A percentile compares a stretch with the other conserved stretches of the same genome.
Conservation (phyloP, 2,329 filamentous ascomycete species). For the Phyllosticta capitalensis region DNA sequence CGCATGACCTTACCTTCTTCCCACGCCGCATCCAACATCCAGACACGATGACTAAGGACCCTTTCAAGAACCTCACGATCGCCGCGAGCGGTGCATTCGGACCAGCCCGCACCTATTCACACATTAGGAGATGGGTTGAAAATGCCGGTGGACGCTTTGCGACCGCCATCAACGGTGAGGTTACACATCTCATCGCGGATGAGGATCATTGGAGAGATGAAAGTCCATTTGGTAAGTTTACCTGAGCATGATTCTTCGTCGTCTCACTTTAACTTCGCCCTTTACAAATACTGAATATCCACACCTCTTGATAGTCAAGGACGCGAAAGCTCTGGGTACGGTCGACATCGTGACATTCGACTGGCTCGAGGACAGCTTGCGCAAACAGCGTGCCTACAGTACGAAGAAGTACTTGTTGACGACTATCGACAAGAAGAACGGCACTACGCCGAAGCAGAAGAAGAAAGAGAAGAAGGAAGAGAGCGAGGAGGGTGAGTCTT, state of each 20-base stretch:
- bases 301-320: slow-evolving; percentile 5
- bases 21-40: background rate
- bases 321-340: slow-evolving; percentile 6
- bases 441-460: slow-evolving; percentile 22
- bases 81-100: slow-evolving; percentile 51
- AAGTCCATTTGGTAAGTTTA: slow-evolving; percentile 29
- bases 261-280: background rate
- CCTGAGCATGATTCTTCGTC: background rate
- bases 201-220: slow-evolving; percentile 49
- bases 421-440: slow-evolving; percentile 13
- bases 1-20: background rate
- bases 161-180: slow-evolving; percentile 39
- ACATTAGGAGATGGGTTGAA: slow-evolving; percentile 58
- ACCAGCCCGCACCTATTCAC: slow-evolving; percentile 36
- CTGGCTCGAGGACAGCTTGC: slow-evolving; percentile 43
- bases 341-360: slow-evolving; percentile 30
- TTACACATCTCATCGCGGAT: slow-evolving; percentile 67
- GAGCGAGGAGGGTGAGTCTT: slow-evolving; percentile 13
- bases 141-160: slow-evolving; percentile 52
- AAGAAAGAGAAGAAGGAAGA: slow-evolving; percentile 17
- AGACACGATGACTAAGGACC: slow-evolving; percentile 25
- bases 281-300: background rate
- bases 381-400: slow-evolving; percentile 20
- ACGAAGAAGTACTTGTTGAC: slow-evolving; percentile 29
- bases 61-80: slow-evolving; percentile 46